These are phyloP conservation scores for Cucurbita argyrosperma DNA, from an alignment of 306 rosid genomes.

Conservation along the genomic window DNA sequence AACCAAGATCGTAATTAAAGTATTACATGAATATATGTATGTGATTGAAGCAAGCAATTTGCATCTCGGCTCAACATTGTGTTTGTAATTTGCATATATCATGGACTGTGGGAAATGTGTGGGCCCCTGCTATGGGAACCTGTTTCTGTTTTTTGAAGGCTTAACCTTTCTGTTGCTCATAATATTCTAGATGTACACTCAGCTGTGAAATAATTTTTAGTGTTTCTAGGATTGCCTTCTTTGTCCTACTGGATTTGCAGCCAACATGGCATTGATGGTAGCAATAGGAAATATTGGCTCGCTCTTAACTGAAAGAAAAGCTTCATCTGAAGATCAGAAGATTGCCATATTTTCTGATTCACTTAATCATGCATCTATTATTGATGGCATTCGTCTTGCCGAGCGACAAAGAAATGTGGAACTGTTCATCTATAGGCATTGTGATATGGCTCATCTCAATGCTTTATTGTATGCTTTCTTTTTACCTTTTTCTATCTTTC, in stretches of 20 bases:
- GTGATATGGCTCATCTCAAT: conserved; percentile 82
- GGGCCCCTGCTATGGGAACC: not conserved
- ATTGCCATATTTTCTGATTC: conserved; percentile 83
- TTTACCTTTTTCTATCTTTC: conserved; percentile 13
- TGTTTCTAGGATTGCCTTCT: conserved; percentile 95
- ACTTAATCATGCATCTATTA: conserved; percentile 81
- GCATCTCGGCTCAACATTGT: not conserved
- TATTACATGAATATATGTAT: not conserved
- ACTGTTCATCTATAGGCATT: conserved; percentile 69
- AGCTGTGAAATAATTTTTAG: conserved; percentile 1
- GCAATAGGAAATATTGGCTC: conserved; percentile 67
- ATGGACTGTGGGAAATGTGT: not conserved
- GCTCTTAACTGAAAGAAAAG: conserved; percentile 42
- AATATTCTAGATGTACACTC: not conserved
- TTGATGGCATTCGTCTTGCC: conserved; percentile 88
- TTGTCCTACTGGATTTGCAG: conserved; percentile 97
- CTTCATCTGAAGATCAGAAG: conserved; percentile 43
- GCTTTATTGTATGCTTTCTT: conserved; percentile 51
- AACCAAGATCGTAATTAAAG: too few species aligned
- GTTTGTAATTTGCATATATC: not conserved
- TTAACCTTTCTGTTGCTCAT: not conserved
- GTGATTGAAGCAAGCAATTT: not conserved
- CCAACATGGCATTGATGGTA: conserved; percentile 93
- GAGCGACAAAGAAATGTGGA: conserved; percentile 54
- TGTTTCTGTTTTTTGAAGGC: not conserved